phyloP scores from a whole-genome alignment of 768 basidiomycete species.

The Mycena latifolia region DNA sequence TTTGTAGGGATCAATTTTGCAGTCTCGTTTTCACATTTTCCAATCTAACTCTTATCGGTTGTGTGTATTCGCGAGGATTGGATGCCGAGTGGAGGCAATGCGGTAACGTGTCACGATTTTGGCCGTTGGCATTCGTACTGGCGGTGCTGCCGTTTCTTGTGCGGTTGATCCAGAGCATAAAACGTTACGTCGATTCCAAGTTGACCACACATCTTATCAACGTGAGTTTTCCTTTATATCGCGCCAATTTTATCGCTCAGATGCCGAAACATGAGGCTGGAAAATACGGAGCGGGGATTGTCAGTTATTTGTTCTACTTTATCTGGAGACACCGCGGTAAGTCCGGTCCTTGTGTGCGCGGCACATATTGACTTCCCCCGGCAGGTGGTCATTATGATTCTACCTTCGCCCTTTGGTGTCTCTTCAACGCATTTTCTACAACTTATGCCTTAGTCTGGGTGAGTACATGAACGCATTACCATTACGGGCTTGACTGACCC shows the following conservation, averaged over 20 bases:
- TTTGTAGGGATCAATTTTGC: conserved; percentile 81
- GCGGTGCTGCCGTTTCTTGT: conserved; percentile 76
- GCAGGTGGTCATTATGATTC: conserved; percentile 51
- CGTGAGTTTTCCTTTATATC: conserved; percentile 60
- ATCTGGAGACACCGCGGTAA: conserved; percentile 80
- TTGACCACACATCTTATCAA: conserved; percentile 88
- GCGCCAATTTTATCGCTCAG: neutral
- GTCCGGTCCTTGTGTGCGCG: conserved; percentile 19
- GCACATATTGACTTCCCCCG: neutral
- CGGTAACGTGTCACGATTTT: conserved; percentile 58
- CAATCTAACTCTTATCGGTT: conserved; percentile 80
- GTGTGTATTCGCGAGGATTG: conserved; percentile 74
- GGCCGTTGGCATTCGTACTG: conserved; percentile 75
- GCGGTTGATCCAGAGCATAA: conserved; percentile 88
- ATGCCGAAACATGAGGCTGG: conserved; percentile 70
- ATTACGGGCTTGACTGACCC: neutral
- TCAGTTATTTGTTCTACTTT: conserved; percentile 76
- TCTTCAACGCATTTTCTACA: conserved; percentile 73
- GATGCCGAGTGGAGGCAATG: conserved; percentile 59
- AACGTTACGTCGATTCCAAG: conserved; percentile 87
- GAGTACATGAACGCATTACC: conserved; percentile 37
- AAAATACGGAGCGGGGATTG: conserved; percentile 81
- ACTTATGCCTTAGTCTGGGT: conserved; percentile 87
- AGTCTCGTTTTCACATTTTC: conserved; percentile 82
- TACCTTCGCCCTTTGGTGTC: conserved; percentile 76